Conservation (phyloP, 768 basidiomycete species). For the Rhodotorula babjevae region DNA sequence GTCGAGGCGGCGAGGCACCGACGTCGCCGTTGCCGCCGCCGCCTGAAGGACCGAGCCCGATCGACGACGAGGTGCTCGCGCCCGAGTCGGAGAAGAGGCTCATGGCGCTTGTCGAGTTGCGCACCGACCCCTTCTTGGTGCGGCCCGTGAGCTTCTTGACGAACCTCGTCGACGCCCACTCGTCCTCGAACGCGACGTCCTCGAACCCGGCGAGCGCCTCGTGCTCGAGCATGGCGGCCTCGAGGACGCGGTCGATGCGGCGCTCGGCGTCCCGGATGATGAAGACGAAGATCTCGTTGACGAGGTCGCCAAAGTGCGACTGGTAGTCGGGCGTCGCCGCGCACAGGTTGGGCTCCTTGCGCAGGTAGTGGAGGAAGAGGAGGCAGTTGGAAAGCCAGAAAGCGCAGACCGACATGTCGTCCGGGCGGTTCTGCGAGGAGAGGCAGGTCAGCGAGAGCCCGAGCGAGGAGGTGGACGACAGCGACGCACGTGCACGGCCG, state of each 20-base stretch:
- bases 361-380: slow-evolving; percentile 79
- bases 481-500: slow-evolving; percentile 75
- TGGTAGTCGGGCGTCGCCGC: slow-evolving; percentile 45
- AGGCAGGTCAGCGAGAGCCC: no score
- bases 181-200: slow-evolving; percentile 85
- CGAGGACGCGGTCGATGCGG: slow-evolving; percentile 78
- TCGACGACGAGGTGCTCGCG: not conserved
- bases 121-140: slow-evolving; percentile 43
- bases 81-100: slow-evolving; percentile 25
- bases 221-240: slow-evolving; percentile 75
- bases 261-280: slow-evolving; percentile 88
- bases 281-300: slow-evolving; percentile 94
- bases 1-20: slow-evolving; percentile 1
- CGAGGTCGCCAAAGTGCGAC: slow-evolving; percentile 79
- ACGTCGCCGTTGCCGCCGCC: not conserved
- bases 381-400: slow-evolving; percentile 95
- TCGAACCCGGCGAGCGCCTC: slow-evolving; percentile 69
- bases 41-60: not conserved
- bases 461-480: not conserved
- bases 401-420: slow-evolving; percentile 76
- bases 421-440: slow-evolving; percentile 62
- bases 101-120: slow-evolving; percentile 16
- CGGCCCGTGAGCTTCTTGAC: slow-evolving; percentile 48
- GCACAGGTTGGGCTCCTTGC: slow-evolving; percentile 44
- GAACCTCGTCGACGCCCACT: slow-evolving; percentile 59